Evolutionary conservation across 805 yeast genomes (phyloP).

Genomic region (Allodekkera sacchari): DNA sequence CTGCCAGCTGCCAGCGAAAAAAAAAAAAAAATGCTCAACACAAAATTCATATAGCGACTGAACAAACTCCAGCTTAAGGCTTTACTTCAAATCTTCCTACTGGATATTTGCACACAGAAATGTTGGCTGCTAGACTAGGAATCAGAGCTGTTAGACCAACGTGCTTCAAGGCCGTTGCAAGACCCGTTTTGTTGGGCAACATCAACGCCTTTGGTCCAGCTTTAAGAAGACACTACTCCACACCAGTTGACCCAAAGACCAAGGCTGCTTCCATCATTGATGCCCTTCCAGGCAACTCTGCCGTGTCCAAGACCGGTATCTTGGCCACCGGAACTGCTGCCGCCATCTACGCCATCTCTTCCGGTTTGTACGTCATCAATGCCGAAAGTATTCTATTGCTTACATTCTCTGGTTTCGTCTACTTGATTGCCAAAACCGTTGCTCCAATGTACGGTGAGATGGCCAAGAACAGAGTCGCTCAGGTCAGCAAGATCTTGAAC

Average conservation of each 20-base stretch:
- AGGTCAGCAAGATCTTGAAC: constrained; percentile 51
- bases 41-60: no score
- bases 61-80: no score
- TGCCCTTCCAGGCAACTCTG: constrained; percentile 87
- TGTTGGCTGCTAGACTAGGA: constrained; percentile 24
- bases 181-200: constrained; percentile 24
- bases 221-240: constrained; percentile 11
- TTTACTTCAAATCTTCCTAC: no score
- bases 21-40: no score
- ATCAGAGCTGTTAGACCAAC: constrained; percentile 8
- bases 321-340: constrained; percentile 95
- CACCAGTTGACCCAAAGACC: constrained; percentile 77
- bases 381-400: constrained; percentile 85
- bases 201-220: constrained; percentile 26
- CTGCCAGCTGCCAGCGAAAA: no score
- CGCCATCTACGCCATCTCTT: constrained; percentile 86
- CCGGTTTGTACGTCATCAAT: constrained; percentile 85
- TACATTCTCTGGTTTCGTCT: constrained; percentile 72
- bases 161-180: constrained; percentile 20
- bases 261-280: constrained; percentile 86
- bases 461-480: constrained; percentile 76
- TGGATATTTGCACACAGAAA: constrained; percentile 5
- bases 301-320: constrained; percentile 87
- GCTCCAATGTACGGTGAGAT: constrained; percentile 94
- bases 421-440: constrained; percentile 71